Conservation (phyloP, 1,139 yeast genomes). For the Pichia sp. region DNA sequence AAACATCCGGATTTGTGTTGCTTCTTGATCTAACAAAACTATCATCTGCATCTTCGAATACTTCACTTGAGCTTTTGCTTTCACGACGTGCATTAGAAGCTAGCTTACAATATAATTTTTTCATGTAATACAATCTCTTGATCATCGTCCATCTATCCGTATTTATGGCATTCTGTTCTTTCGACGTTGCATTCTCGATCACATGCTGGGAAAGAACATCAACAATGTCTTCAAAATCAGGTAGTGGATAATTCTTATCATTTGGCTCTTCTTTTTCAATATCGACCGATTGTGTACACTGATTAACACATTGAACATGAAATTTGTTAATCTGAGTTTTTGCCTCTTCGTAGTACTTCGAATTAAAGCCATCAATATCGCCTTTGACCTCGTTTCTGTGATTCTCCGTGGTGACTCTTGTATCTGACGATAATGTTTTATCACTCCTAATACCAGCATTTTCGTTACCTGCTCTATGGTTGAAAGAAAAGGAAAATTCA, state of each 20-base stretch:
- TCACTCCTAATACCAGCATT: slow-evolving; percentile 80
- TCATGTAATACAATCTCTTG: slow-evolving; percentile 66
- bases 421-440: slow-evolving; percentile 75
- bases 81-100: not conserved
- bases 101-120: slow-evolving; percentile 40
- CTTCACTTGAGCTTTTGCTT: not conserved
- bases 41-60: not conserved
- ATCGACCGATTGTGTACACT: slow-evolving; percentile 40
- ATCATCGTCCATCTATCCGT: slow-evolving; percentile 64
- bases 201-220: slow-evolving; percentile 49
- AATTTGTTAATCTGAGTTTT: slow-evolving; percentile 52
- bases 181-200: slow-evolving; percentile 27
- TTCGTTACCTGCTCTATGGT: slow-evolving; percentile 84
- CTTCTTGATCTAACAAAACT: not conserved
- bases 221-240: slow-evolving; percentile 52
- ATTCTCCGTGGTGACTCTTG: slow-evolving; percentile 62
- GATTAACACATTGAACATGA: slow-evolving; percentile 34
- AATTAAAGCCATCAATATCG: slow-evolving; percentile 45
- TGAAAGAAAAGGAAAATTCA: slow-evolving; percentile 62
- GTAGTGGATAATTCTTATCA: slow-evolving; percentile 46
- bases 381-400: slow-evolving; percentile 78
- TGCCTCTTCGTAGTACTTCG: slow-evolving; percentile 41
- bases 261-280: slow-evolving; percentile 37
- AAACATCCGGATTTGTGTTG: not conserved
- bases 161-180: slow-evolving; percentile 31